Conservation (phyloP, 1,284 basidiomycete species). For the Ganoderma multipileum region DNA sequence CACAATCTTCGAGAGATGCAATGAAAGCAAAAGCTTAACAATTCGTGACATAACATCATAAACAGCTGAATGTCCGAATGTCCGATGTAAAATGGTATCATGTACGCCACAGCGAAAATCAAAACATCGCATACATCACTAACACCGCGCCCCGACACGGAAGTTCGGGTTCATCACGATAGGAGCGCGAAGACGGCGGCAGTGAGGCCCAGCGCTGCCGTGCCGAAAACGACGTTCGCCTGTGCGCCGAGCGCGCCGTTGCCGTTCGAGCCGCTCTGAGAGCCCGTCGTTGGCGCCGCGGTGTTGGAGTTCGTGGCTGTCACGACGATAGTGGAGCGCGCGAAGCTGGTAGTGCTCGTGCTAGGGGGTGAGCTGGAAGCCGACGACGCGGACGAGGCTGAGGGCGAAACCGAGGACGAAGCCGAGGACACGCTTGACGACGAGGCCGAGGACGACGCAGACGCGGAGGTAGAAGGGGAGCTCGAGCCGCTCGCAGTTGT, state of each 20-base stretch:
- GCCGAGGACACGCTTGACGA: neutral
- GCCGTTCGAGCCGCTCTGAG: neutral
- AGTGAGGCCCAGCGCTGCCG: slow-evolving; percentile 4
- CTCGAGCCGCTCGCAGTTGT: neutral
- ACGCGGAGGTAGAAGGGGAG: neutral
- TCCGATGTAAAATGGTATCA: neutral
- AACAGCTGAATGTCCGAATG: slow-evolving; percentile 1
- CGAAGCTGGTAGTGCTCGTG: neutral
- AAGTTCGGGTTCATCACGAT: neutral
- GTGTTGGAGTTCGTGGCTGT: neutral
- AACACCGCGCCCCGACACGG: neutral
- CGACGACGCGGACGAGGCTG: neutral
- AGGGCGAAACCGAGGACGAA: neutral
- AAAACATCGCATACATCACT: neutral
- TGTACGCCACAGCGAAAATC: neutral
- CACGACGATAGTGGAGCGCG: neutral
- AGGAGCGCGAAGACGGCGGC: slow-evolving; percentile 5
- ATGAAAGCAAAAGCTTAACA: neutral
- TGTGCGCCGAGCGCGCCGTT: slow-evolving; percentile 6
- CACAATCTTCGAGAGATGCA: too few species aligned
- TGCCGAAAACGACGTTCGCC: slow-evolving; percentile 2
- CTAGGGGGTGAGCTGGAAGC: neutral
- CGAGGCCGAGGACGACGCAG: neutral
- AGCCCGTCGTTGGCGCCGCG: neutral
- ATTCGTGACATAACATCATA: neutral